Evolutionary conservation across 768 basidiomycete species (phyloP).

Genomic region (Leccinum broughii): DNA sequence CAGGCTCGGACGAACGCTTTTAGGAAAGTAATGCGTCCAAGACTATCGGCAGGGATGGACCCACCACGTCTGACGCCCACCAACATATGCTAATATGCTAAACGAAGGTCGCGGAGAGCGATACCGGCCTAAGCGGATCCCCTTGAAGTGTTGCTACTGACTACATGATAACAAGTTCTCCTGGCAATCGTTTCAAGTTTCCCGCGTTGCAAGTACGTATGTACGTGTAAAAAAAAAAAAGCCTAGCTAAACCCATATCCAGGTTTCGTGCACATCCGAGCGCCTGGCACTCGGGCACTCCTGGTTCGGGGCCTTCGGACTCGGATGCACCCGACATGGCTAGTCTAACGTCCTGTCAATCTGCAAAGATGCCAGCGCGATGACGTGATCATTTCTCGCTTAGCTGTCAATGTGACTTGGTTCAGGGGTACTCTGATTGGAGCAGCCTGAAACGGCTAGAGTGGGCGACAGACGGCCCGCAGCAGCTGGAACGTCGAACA

Average conservation of each 20-base stretch:
- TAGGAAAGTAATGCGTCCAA: not conserved
- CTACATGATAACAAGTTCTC: not conserved
- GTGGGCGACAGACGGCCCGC: not conserved
- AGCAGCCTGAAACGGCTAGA: not conserved
- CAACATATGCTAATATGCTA: too few relatives aligned
- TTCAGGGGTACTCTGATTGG: not conserved
- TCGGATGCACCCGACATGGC: not conserved
- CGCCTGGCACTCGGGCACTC: not conserved
- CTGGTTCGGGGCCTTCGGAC: not conserved
- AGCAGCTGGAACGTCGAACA: not conserved
- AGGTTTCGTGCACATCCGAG: not conserved
- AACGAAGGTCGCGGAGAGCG: not conserved
- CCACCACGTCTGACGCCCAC: too few relatives aligned
- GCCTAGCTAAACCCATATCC: not conserved
- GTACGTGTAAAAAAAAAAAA: not conserved
- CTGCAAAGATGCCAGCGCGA: not conserved
- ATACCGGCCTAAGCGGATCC: not conserved
- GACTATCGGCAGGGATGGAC: not conserved
- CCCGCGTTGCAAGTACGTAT: not conserved
- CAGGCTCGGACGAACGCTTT: not conserved
- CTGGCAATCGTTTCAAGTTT: not conserved
- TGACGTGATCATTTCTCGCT: not conserved
- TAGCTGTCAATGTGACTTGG: not conserved
- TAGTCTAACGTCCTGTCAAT: not conserved
- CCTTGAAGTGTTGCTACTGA: not conserved